phyloP scores from a whole-genome alignment of 1,284 basidiomycete genomes.

The Coriolopsis trogii region DNA sequence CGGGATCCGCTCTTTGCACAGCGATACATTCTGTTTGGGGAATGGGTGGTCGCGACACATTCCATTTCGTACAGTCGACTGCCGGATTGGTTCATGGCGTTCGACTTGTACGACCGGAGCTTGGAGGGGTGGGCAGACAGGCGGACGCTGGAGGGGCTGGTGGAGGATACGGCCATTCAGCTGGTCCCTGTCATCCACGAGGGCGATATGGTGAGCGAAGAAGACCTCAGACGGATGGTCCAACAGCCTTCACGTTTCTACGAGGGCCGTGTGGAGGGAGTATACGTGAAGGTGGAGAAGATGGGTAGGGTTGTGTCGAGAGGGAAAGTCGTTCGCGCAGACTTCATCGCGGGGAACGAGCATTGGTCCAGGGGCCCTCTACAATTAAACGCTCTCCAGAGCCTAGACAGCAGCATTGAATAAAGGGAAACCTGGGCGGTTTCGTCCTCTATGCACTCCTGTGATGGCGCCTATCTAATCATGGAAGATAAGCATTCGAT shows the following conservation, averaged over 20 bases:
- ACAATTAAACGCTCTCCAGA: conserved; percentile 37
- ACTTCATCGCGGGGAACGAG: conserved; percentile 67
- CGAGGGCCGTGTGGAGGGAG: conserved; percentile 56
- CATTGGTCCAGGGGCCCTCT: conserved; percentile 58
- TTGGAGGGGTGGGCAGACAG: conserved; percentile 46
- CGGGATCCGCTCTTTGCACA: conserved; percentile 55
- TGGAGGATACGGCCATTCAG: conserved; percentile 43
- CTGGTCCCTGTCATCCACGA: conserved; percentile 49
- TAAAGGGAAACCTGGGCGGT: no score
- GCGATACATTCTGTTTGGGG: conserved; percentile 62
- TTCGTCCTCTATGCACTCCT: no score
- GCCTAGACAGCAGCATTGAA: not conserved
- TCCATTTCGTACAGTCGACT: conserved; percentile 58
- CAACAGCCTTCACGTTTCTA: conserved; percentile 48
- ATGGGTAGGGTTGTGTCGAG: conserved; percentile 44
- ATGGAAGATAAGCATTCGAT: not conserved
- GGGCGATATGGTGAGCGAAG: conserved; percentile 42
- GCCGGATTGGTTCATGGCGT: conserved; percentile 58
- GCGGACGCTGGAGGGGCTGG: conserved; percentile 36
- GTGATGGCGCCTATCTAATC: not conserved
- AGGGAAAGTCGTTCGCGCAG: conserved; percentile 61
- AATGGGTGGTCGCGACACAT: conserved; percentile 66
- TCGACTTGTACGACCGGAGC: conserved; percentile 61
- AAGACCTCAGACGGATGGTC: conserved; percentile 47
- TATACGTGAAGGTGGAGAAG: conserved; percentile 60